phyloP scores from a whole-genome alignment of 2,329 filamentous ascomycete genomes.

The Thielaviopsis euricoi region DNA sequence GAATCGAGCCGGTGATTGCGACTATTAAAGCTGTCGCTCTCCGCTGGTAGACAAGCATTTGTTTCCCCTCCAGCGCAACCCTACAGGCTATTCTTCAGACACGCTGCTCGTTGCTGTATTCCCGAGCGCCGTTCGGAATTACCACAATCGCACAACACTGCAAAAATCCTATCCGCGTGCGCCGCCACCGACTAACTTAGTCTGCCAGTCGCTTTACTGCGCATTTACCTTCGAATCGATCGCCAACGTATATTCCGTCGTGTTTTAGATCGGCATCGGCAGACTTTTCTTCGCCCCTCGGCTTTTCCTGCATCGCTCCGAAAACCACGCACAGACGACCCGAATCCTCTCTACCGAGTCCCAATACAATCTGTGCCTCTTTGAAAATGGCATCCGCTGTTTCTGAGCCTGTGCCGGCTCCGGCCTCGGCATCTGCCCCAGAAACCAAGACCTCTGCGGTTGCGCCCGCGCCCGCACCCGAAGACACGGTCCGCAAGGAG shows the following conservation, averaged over 20 bases:
- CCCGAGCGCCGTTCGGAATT: neutral
- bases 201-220: neutral
- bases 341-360: neutral
- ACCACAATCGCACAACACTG: neutral
- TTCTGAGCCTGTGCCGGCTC: neutral
- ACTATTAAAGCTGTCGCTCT: neutral
- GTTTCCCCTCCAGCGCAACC: neutral
- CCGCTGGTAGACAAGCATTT: neutral
- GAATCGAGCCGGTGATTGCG: neutral
- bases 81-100: no score
- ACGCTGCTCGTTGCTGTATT: neutral
- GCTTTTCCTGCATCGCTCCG: neutral
- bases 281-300: neutral
- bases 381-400: neutral
- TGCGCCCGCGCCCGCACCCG: neutral
- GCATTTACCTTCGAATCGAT: neutral
- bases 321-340: neutral
- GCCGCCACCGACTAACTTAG: no score
- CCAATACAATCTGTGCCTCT: neutral
- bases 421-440: neutral
- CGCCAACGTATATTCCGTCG: neutral
- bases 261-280: neutral
- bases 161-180: neutral
- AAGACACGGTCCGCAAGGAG: constrained; percentile 26
- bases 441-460: neutral